Evolutionary conservation across 2,329 filamentous ascomycete species (phyloP), one percentile per base, ranked within the genome.

Genomic region (Pochonia chlamydosporia): DNA sequence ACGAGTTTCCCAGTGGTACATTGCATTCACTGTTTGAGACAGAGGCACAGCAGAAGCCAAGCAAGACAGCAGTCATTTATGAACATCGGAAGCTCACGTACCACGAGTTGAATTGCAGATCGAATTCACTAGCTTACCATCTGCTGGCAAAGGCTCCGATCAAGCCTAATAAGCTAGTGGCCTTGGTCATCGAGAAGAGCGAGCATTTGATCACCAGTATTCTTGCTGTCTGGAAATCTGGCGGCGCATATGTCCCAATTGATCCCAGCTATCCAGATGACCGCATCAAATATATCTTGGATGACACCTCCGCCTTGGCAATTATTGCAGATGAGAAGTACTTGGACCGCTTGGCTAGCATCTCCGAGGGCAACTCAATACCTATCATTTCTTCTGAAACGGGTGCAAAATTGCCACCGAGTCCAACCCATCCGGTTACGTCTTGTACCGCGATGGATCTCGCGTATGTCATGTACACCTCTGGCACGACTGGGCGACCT

Each of bases 1-100:
- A 43, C 20, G 41, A 43, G 28, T 43, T 33, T 14, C 41, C 41
- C 20, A 18, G 41, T 30, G 41, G 18, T 31, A 43, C 41, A 13
- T 20, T 43, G 11, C 41, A 43, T 13, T 43, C 26, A 8, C 13
- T 43, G 5, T 43, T 43, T n/a, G 41, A 43, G 14, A 20, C 28
- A 18, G 41, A 43, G 28, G 41, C 41, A 23, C 41, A 43, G 41
- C 33, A 16, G 9, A 37, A 37, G 18, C 33, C 33, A 16, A 16
- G 18, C 33, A 37, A 37, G 33, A 18, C 18, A 18, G 33, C 33
- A 7, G 33, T 16, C 9, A 37, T 37, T 18, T 37, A 37, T 16
- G 9, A 37, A 18, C 10, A 37, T 16, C 11, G 7, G 7, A 37
- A 16, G 33, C 18, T 37, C 10, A 37, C 9, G 7, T 37, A 37